Conservation (phyloP, 768 basidiomycete species). For the Cytidiella melzeri region DNA sequence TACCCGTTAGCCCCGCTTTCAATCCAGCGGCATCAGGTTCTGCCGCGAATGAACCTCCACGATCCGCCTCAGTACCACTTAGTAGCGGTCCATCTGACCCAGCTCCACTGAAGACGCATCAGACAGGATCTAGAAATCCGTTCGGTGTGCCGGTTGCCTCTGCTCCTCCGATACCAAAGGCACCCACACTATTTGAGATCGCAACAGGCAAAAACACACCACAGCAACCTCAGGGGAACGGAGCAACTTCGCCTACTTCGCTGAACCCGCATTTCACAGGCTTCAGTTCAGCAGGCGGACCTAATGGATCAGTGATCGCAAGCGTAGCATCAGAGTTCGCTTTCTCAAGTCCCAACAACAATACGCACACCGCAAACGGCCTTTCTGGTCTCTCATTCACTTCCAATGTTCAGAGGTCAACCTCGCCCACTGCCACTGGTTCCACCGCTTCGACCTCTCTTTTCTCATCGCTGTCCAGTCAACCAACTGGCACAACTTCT, state of each 20-base stretch:
- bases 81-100: conserved; percentile 37
- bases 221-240: conserved; percentile 23
- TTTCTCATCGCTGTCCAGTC: conserved; percentile 43
- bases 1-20: neutral
- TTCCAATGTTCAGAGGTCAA: too few relatives aligned
- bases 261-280: conserved; percentile 9
- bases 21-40: conserved; percentile 18
- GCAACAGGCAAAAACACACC: conserved; percentile 41
- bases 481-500: conserved; percentile 41
- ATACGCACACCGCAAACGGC: neutral
- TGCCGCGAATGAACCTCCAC: conserved; percentile 33
- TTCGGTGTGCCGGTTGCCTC: conserved; percentile 72
- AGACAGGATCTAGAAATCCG: conserved; percentile 93
- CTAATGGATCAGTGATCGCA: conserved; percentile 46
- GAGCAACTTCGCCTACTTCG: neutral
- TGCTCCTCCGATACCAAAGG: conserved; percentile 63
- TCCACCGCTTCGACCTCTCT: conserved; percentile 43
- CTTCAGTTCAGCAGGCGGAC: conserved; percentile 9
- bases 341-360: conserved; percentile 25
- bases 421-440: conserved; percentile 32
- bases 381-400: conserved; percentile 2
- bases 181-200: conserved; percentile 78
- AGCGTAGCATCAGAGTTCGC: conserved; percentile 72
- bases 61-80: conserved; percentile 72
- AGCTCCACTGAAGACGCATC: conserved; percentile 75